These are phyloP conservation scores for Golubevia sp. DNA, from an alignment of 1,284 basidiomycete genomes.

Conservation along the genomic window DNA sequence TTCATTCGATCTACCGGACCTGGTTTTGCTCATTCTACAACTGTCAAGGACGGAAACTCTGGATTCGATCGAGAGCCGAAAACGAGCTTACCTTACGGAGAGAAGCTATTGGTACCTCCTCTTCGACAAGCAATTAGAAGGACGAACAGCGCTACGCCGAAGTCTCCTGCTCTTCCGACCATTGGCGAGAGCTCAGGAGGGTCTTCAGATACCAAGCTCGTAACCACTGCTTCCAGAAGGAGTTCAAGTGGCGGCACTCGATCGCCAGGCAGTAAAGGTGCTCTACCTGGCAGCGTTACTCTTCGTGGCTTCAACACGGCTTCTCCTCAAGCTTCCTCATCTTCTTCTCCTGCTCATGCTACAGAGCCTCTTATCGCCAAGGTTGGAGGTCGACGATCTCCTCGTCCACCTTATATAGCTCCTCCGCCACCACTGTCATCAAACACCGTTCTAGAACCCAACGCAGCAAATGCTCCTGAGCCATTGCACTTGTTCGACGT, in stretches of 20 bases:
- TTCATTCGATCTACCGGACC: not conserved
- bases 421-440: conserved; percentile 44
- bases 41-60: not conserved
- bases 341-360: not conserved
- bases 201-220: not conserved
- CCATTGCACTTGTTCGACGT: conserved; percentile 26
- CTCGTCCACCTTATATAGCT: conserved; percentile 39
- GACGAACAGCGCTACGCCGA: not conserved
- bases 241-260: not conserved
- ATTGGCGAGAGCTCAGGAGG: conserved; percentile 5
- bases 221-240: not conserved
- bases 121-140: conserved; percentile 36
- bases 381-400: conserved; percentile 29
- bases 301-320: conserved; percentile 26
- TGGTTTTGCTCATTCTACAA: not conserved
- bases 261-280: not conserved
- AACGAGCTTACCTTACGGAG: conserved; percentile 55
- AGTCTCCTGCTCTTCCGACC: conserved; percentile 5
- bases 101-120: conserved; percentile 53
- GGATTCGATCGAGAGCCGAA: conserved; percentile 52
- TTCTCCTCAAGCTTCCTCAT: conserved; percentile 3
- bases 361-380: conserved; percentile 15
- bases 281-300: conserved; percentile 25
- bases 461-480: conserved; percentile 24
- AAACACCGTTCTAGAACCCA: conserved; percentile 23